Conservation (phyloP, 345 rosid species). For the Ricinus communis region DNA sequence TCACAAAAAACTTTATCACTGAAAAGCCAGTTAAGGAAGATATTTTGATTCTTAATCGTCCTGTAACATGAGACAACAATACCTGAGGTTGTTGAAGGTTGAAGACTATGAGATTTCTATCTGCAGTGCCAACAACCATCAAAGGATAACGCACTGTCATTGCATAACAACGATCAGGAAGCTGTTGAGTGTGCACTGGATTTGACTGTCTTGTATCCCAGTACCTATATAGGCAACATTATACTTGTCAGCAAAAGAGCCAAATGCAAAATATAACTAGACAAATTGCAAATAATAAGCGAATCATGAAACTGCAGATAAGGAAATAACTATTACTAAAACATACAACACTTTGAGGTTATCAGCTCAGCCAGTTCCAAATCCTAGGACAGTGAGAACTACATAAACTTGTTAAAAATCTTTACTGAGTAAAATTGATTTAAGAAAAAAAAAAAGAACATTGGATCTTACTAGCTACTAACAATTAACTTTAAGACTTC, state of each 20-base stretch:
- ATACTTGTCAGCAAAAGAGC: not conserved
- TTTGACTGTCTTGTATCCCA: slow-evolving; percentile 90
- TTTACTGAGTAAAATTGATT: not conserved
- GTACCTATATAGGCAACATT: slow-evolving; percentile 45
- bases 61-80: slow-evolving; percentile 12
- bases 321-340: not conserved
- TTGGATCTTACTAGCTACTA: not conserved
- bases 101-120: slow-evolving; percentile 78
- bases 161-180: slow-evolving; percentile 91
- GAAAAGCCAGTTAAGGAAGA: not conserved
- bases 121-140: slow-evolving; percentile 99
- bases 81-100: slow-evolving; percentile 97
- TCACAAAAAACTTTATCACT: not conserved
- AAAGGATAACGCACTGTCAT: slow-evolving; percentile 80
- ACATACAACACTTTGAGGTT: not conserved
- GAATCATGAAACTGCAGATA: not conserved
- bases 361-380: not conserved
- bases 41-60: not conserved
- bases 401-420: not conserved
- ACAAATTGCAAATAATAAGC: not conserved
- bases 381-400: not conserved
- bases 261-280: not conserved
- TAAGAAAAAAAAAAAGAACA: not conserved
- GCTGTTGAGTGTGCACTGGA: slow-evolving; percentile 91
- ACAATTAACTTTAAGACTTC: not conserved